Evolutionary conservation across 257 asterid species (phyloP), one percentile per base, ranked within the genome.

Genomic region (Solanum infundibuliforme): DNA sequence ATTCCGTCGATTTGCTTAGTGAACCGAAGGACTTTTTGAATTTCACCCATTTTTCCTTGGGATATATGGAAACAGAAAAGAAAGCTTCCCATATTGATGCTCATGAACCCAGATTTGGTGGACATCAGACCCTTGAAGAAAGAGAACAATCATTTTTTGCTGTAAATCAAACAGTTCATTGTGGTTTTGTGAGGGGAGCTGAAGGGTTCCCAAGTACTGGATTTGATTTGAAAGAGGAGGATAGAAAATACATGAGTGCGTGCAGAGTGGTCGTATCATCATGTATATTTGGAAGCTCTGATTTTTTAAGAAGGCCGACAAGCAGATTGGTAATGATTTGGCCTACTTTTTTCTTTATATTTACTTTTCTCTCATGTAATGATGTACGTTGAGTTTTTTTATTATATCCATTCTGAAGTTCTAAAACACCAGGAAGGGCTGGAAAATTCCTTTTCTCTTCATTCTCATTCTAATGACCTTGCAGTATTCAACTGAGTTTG

Each of bases 281-380:
- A 4, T 95, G 99, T 93, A 95, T 94, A 87, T 96, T 96, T 91
- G 99, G 99, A 77, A 96, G 93, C 94, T 96, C 96, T 21, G 99
- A 96, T 89, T 96, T 94, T 88, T 87, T 96, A 91, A 94, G 98
- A 87, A 93, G 98, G 88, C 99, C 99, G 86, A 89, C 98, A 86
- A 94, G 96, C 94, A 95, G 95, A 95, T 32, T 94, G 98, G 98
- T 95, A 94, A 89, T 18, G 75, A 85, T 86, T 48, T 48, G 81
- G 75, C 69, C 18, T 29, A 29, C 66, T 4, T 48, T 81, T 48
- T 16, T 3, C 41, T 48, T 29, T 48, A 48, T 82, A 29, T 82
- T 58, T 82, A 48, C 36, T 81, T 5, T 10, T 46, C 85, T 81
- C 9, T 81, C 69, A 14, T 82, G 41, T n/a, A 48, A 48, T 46